A percentile compares a stretch with the other conserved stretches of the same genome.
Conservation (phyloP, 192 early-diverging fungal species). For the Rhizophagus sp. region DNA sequence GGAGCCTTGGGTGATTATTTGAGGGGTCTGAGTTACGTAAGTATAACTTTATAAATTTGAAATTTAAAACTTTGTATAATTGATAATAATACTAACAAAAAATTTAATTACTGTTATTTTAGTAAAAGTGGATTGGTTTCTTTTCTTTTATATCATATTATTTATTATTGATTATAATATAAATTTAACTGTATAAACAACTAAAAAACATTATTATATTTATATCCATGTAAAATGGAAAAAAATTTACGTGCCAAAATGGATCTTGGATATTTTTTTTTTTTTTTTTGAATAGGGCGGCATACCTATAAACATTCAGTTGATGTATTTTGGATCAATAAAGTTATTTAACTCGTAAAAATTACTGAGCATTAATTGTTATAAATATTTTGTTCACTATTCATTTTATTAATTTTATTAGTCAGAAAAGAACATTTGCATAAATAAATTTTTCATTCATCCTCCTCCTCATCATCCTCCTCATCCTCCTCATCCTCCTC, state of each 20-base stretch:
- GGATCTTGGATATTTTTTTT: no score
- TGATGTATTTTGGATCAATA: neutral
- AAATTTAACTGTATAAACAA: neutral
- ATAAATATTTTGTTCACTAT: no score
- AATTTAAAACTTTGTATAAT: neutral
- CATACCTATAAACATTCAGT: no score
- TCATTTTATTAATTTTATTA: no score
- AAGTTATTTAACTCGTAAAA: neutral
- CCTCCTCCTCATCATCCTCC: no score
- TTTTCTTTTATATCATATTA: neutral
- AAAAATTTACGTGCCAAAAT: no score
- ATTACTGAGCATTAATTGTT: neutral
- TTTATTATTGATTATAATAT: neutral
- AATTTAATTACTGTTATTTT: neutral
- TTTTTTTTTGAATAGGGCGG: no score
- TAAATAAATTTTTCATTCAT: no score
- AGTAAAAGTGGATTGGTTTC: neutral
- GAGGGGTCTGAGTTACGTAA: slow-evolving; percentile 57
- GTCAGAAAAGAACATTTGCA: no score
- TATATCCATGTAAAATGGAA: neutral
- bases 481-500: neutral
- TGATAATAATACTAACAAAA: neutral
- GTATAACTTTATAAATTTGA: neutral
- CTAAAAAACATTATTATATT: neutral
- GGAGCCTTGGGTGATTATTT: slow-evolving; percentile 81